Evolutionary conservation across 257 asterid genomes (phyloP), one percentile per base, ranked within the genome.

Genomic region (Solanum lignicaule): DNA sequence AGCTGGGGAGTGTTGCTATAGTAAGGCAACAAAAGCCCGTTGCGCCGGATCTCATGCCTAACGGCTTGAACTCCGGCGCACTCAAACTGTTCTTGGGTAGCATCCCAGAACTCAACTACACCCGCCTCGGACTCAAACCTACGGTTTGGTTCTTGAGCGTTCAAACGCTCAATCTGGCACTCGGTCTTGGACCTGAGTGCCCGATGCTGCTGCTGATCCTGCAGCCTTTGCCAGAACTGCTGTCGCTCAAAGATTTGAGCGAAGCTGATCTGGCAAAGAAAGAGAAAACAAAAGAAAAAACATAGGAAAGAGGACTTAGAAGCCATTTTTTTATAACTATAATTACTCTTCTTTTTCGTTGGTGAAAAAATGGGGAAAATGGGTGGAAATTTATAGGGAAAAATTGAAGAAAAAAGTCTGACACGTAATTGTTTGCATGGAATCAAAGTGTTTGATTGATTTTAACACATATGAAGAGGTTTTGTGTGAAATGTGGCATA

Each of bases 1-100:
- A 94, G 91, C 20, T 85, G 92, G 72, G 96, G 94, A 38, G 94
- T 89, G 86, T 90, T 90, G 20, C 88, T 86, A 90, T 94, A 94
- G 86, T 89, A 86, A 46, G 96, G 96, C 72, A 94, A 87, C 60
- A 92, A 62, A 15, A 94, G 93, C 2, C 95, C 96, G 12, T 85
- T 71, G 4, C 94, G 94, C 5, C 90, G 88, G 20, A 94, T 89
- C 0, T 55, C 85, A 79, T 90, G 88, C 38, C 92, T 89, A 2
- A 87, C 88, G 36, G 91, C 88, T 48, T 89, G 90, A 55, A 94
- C 74, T 1, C 93, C 93, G 20, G 95, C 96, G 39, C 96, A 93
- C 89, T 87, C 88, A 6, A 92, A 90, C 0, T 93, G 93, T 14
- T 89, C 73, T 7, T 15, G 55, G 29, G 86, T 72, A 1, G 84